Evolutionary conservation across 2,329 filamentous ascomycete genomes (phyloP).

Genomic region (Torrubiella hemipterigena): DNA sequence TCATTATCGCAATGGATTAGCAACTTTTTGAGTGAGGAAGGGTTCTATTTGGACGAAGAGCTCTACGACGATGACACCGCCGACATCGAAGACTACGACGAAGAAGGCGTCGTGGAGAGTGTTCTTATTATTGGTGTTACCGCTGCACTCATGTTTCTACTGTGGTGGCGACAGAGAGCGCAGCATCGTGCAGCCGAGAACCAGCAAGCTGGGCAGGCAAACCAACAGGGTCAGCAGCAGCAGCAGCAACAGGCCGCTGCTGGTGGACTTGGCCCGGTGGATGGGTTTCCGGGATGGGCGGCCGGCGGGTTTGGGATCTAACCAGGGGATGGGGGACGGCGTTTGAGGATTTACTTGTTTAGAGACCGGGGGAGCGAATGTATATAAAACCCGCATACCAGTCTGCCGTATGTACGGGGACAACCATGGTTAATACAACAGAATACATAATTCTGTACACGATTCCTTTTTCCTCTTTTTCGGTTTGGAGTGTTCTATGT

Average conservation of each 20-base stretch:
- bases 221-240: not conserved
- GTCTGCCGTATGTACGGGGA: too few relatives aligned
- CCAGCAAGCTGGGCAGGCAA: constrained; percentile 13
- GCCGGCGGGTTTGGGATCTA: not conserved
- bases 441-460: too few relatives aligned
- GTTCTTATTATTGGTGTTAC: constrained; percentile 72
- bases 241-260: too few relatives aligned
- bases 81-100: constrained; percentile 51
- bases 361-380: too few relatives aligned
- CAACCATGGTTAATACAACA: too few relatives aligned
- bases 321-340: too few relatives aligned
- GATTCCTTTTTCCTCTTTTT: too few relatives aligned
- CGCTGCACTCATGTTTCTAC: constrained; percentile 59
- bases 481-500: too few relatives aligned
- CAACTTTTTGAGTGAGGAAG: constrained; percentile 67
- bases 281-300: not conserved
- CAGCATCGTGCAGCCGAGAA: constrained; percentile 41
- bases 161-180: constrained; percentile 69
- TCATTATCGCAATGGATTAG: constrained; percentile 77
- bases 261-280: not conserved
- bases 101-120: constrained; percentile 74
- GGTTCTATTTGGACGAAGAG: constrained; percentile 49
- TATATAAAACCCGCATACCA: too few relatives aligned
- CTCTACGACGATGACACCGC: constrained; percentile 43
- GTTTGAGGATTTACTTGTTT: too few relatives aligned